Base-by-base conservation (phyloP, 257 asterid species). In the Lavandula angustifolia region DNA sequence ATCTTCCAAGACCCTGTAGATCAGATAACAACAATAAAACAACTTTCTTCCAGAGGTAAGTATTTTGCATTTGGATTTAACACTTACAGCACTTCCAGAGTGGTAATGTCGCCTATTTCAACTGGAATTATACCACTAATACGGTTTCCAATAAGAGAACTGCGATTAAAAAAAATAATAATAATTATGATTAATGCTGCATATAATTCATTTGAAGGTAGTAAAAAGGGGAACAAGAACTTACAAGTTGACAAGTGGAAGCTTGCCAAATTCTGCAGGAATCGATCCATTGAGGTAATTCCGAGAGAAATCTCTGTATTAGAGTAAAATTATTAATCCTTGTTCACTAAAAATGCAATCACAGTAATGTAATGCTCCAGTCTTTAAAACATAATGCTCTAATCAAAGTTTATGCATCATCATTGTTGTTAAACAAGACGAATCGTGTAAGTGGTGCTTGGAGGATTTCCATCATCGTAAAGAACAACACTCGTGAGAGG, bases 111-210 rank as follows among this genome's bases (percentile, higher is more conserved):
- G 38, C 94, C 96, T 40, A 92, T 67, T 79, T 92, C 97, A 51
- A n/a, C 50, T 3, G 97, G 97, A 54, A 92, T 82, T 35, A 38
- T 9, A 54, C 99, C 96, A 13, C 83, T 74, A 11, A 92, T 34
- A 69, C 95, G 91, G 74, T 92, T 92, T 57, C 95, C 97, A 61
- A 87, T 12, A 64, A 92, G 80, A 38, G 91, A 70, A 75, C 99
- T 92, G 74, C 46, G 29, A 59, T 53, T 48, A 63, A 42, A 43
- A 57, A 67, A 55, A 63, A 13, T 48, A 63, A 42, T 40, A 57
- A 67, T 51, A 63, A 13, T 48, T 40, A 49, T 55, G 3, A 55
- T 35, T 22, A 22, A 22, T 22, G 27, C 27, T 34, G n/a, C 41
- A 38, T 29, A 10, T 34, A 44, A 33, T 27, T 10, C 5, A 40